These are phyloP conservation scores for Komagataella populi DNA, from an alignment of 805 yeast species.

Conservation along the genomic window DNA sequence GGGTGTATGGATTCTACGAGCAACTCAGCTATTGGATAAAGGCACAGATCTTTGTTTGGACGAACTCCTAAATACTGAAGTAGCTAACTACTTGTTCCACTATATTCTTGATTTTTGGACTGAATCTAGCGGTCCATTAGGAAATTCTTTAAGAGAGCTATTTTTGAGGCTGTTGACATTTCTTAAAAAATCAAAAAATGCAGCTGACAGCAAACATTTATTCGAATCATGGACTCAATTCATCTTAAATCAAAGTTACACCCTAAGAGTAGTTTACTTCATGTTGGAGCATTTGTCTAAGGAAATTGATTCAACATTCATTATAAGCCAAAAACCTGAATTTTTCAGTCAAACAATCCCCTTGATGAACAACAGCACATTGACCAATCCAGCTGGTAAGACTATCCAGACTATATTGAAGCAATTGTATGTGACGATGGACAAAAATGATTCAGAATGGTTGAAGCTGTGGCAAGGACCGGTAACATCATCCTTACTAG, in stretches of 20 bases:
- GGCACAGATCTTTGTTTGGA: neutral
- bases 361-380: conserved; percentile 39
- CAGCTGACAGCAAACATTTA: conserved; percentile 9
- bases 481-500: conserved; percentile 20
- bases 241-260: conserved; percentile 28
- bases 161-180: conserved; percentile 37
- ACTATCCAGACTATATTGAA: conserved; percentile 28
- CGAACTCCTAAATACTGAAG: neutral
- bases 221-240: conserved; percentile 31
- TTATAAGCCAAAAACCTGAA: conserved; percentile 28
- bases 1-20: conserved; percentile 51
- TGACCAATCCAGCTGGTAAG: conserved; percentile 59
- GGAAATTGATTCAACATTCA: conserved; percentile 26
- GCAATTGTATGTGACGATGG: conserved; percentile 13
- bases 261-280: conserved; percentile 48
- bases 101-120: conserved; percentile 59
- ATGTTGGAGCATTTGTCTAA: conserved; percentile 42
- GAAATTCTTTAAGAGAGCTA: conserved; percentile 53
- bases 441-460: conserved; percentile 26
- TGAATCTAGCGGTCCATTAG: conserved; percentile 56
- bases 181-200: conserved; percentile 14
- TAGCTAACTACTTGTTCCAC: conserved; percentile 23
- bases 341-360: conserved; percentile 34
- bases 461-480: conserved; percentile 33
- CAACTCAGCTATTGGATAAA: conserved; percentile 21